phyloP scores from a whole-genome alignment of 495 filamentous ascomycete species.

The Xylaria venustula region DNA sequence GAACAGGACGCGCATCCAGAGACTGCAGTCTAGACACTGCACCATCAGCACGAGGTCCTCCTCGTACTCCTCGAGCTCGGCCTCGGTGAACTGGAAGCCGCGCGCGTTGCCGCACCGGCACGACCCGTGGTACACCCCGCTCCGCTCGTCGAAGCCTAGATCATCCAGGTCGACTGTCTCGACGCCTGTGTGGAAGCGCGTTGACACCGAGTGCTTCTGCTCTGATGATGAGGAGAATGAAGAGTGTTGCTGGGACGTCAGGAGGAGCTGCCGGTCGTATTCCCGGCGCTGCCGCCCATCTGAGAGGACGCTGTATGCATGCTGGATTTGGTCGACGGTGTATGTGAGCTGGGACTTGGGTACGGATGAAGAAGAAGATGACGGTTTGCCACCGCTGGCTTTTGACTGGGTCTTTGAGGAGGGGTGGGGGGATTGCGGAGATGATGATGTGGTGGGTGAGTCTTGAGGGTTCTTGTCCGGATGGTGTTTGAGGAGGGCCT shows the following conservation, averaged over 20 bases:
- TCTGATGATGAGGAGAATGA: neutral
- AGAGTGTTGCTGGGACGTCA: neutral
- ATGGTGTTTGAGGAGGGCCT: slow-evolving; percentile 74
- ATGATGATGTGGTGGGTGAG: slow-evolving; percentile 5
- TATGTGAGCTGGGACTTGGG: slow-evolving; percentile 27
- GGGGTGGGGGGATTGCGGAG: slow-evolving; percentile 14
- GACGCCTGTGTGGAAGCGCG: slow-evolving; percentile 62
- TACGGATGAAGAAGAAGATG: slow-evolving; percentile 15
- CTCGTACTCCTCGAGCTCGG: slow-evolving; percentile 65
- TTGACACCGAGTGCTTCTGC: slow-evolving; percentile 1
- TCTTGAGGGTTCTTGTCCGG: slow-evolving; percentile 64
- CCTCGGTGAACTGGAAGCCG: slow-evolving; percentile 68
- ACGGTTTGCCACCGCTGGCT: slow-evolving; percentile 1
- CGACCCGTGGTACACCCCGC: slow-evolving; percentile 58
- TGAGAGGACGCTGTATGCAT: slow-evolving; percentile 70
- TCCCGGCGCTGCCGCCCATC: slow-evolving; percentile 55
- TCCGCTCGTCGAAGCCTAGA: slow-evolving; percentile 54
- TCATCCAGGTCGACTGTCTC: slow-evolving; percentile 86
- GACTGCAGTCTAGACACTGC: slow-evolving; percentile 77
- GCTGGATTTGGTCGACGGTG: slow-evolving; percentile 75
- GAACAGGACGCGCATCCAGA: slow-evolving; percentile 77
- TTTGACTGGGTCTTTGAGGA: slow-evolving; percentile 15
- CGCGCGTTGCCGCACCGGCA: slow-evolving; percentile 81
- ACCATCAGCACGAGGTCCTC: slow-evolving; percentile 69
- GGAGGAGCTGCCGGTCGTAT: slow-evolving; percentile 61